These are phyloP conservation scores for Martensiomyces pterosporus DNA, from an alignment of 192 early-diverging fungal species.

Conservation along the genomic window DNA sequence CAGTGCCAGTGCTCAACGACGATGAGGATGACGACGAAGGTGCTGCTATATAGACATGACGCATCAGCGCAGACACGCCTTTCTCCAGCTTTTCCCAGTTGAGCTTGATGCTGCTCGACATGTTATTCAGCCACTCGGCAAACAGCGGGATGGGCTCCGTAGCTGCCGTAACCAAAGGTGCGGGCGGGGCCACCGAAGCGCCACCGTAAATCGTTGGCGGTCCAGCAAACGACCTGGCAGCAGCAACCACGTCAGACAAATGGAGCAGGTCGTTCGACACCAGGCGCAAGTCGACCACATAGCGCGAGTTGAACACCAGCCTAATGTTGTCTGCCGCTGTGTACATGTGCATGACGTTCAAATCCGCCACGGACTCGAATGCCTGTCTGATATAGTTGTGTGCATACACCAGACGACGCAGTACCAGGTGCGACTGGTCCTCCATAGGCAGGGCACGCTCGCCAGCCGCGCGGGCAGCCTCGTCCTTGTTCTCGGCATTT, in stretches of 20 bases:
- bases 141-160: constrained; percentile 46
- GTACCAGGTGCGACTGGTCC: constrained; percentile 22
- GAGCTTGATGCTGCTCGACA: constrained; percentile 31
- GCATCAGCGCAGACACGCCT: constrained; percentile 9
- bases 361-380: constrained; percentile 28
- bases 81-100: constrained; percentile 36
- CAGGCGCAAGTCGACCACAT: constrained; percentile 40
- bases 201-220: not conserved
- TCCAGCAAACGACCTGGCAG: constrained; percentile 4
- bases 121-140: constrained; percentile 37
- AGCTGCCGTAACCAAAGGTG: constrained; percentile 32
- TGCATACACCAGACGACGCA: constrained; percentile 17
- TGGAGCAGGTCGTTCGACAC: constrained; percentile 32
- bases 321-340: constrained; percentile 45
- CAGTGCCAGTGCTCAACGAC: no score
- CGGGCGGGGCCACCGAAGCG: constrained; percentile 10
- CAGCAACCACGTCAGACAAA: constrained; percentile 32
- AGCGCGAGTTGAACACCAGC: constrained; percentile 45
- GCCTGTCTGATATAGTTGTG: constrained; percentile 9
- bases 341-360: constrained; percentile 48
- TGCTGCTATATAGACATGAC: no score
- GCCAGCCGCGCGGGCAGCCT: not conserved
- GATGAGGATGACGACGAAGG: no score
- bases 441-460: no score
- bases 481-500: constrained; percentile 1